Conservation (phyloP, 176 grass and related monocot genomes). For the Cenchrus purpureus region DNA sequence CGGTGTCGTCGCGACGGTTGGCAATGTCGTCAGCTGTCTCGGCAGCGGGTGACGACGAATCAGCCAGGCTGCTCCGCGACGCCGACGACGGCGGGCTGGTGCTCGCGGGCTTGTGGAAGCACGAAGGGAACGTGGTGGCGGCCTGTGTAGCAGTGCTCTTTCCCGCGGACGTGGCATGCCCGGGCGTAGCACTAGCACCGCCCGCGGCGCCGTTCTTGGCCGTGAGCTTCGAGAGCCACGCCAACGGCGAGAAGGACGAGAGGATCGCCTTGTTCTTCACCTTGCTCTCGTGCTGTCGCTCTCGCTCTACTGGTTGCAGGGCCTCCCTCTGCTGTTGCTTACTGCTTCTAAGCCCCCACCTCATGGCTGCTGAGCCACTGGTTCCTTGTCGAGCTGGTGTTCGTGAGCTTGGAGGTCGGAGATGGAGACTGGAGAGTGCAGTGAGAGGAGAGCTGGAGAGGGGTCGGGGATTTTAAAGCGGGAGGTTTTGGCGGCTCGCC, state of each 20-base stretch:
- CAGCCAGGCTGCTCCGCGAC: constrained; percentile 25
- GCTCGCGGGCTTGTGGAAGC: constrained; percentile 20
- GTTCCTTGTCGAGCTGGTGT: neutral
- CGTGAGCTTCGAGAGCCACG: constrained; percentile 72
- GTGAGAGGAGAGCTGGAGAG: constrained; percentile 9
- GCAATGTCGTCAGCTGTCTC: neutral
- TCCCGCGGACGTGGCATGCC: neutral
- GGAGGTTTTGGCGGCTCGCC: constrained; percentile 41
- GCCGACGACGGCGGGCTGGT: neutral
- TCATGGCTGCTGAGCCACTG: constrained; percentile 52
- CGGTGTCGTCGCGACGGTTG: constrained; percentile 41
- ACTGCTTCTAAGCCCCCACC: constrained; percentile 60
- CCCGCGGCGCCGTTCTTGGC: constrained; percentile 16
- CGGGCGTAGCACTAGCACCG: neutral
- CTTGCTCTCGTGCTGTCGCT: constrained; percentile 12
- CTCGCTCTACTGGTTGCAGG: constrained; percentile 1
- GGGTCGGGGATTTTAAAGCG: constrained; percentile 29
- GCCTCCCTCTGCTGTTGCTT: constrained; percentile 42
- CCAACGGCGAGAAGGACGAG: constrained; percentile 60
- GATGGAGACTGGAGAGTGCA: neutral
- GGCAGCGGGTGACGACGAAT: neutral
- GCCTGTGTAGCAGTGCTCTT: neutral
- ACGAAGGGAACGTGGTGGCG: constrained; percentile 4
- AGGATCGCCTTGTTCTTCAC: constrained; percentile 46
- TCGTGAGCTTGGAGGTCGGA: constrained; percentile 1